phyloP scores from a whole-genome alignment of 2,329 filamentous ascomycete species.

The Rutstroemia sp. region DNA sequence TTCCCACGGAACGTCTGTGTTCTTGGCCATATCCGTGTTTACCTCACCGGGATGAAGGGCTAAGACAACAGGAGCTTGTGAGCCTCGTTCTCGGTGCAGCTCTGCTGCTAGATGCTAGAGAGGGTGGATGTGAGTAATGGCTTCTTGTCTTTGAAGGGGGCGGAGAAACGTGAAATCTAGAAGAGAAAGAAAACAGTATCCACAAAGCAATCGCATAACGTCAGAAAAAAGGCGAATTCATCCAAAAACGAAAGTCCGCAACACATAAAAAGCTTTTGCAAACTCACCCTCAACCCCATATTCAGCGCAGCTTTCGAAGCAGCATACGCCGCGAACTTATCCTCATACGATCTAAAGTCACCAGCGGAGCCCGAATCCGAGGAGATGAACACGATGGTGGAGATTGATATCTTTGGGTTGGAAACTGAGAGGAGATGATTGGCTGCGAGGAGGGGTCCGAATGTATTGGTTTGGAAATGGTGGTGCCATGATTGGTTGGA shows the following conservation, averaged over 20 bases:
- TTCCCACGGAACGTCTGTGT: neutral
- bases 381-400: constrained; percentile 47
- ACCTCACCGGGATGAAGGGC: neutral
- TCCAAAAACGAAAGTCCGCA: neutral
- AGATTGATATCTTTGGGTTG: constrained; percentile 13
- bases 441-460: constrained; percentile 50
- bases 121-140: neutral
- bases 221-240: too few relatives aligned
- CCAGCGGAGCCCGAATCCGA: constrained; percentile 46
- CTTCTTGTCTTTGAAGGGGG: too few relatives aligned
- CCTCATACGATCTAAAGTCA: constrained; percentile 45
- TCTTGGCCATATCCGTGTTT: neutral
- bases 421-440: constrained; percentile 39
- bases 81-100: neutral
- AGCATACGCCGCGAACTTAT: constrained; percentile 49
- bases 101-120: neutral
- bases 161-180: too few relatives aligned
- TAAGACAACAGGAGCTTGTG: neutral
- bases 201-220: too few relatives aligned
- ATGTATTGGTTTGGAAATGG: constrained; percentile 50
- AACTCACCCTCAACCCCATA: constrained; percentile 37
- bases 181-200: too few relatives aligned
- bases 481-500: constrained; percentile 46
- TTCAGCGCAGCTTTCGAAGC: constrained; percentile 51
- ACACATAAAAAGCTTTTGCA: neutral